Evolutionary conservation across 495 filamentous ascomycete genomes (phyloP), one percentile per base, ranked within the genome.

Genomic region (Annulohypoxylon nitens): DNA sequence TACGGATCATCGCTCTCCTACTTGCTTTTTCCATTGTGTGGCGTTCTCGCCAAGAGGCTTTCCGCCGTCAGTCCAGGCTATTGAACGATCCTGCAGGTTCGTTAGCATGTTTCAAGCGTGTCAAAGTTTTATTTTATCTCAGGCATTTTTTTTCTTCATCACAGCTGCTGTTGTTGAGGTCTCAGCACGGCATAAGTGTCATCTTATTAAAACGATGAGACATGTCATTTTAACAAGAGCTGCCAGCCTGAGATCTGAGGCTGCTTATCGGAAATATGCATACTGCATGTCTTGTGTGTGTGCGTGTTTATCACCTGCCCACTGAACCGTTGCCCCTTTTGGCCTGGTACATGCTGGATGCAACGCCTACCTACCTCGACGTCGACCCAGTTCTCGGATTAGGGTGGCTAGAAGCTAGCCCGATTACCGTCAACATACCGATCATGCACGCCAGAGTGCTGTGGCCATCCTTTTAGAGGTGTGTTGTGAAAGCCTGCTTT

Each of bases 251-350:
- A 75, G 73, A 75, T 75, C 69, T 72, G 68, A 72, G 69, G 69
- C 73, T 71, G 67, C 55, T 37, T 45, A 67, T 74, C 73, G 73
- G 73, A 75, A 75, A 47, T 72, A 71, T 71, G 69, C 73, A 75
- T 68, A 65, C 67, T 71, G 73, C 64, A 75, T 75, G 73, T 75
- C 73, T 75, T 59, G 47, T 54, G 37, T 41, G 37, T 47, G 5
- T 53, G 43, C 53, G 30, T 41, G 47, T 45, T 75, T 64, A 70
- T 75, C 41, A 64, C 55, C 55, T 72, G 11, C 51, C 51, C 61
- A 50, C 36, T 39, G 43, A 69, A 57, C 30, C 2, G 64, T 69
- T 75, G 53, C 73, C 64, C 47, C 64, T 75, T 72, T 68, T 69
- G 63, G 68, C 43, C 63, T 36, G 60, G 55, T 69, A 66, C 73